Evolutionary conservation across 1,284 basidiomycete species (phyloP), one percentile per base, ranked within the genome.

Genomic region (Trichosporon ovoides): DNA sequence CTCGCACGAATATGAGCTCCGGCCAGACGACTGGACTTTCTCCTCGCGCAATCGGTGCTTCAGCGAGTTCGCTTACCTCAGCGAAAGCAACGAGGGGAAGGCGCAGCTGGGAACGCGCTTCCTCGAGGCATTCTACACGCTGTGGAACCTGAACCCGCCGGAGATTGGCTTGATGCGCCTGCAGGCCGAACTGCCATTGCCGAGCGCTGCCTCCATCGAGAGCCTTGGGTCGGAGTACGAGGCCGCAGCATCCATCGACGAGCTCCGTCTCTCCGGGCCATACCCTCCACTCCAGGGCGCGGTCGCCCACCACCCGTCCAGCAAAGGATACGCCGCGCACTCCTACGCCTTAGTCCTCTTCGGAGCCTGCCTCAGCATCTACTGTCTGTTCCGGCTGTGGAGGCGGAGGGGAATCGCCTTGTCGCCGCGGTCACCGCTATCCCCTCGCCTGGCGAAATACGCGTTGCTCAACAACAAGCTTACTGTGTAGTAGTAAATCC

Each of bases 121-220:
- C 14, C 43, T 48, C 13, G 43, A 31, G 3, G 43, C 43, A 6
- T 48, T 31, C 43, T 48, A 48, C n/a, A 48, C 43, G 24, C 24
- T 48, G 24, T 48, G 43, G 43, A 48, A 48, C 22, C 43, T 48
- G 24, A 31, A 48, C 22, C 43, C 43, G 43, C 43, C 43, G 14
- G 43, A 48, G 24, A 24, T 48, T 16, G 43, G 43, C 1, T 7
- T 48, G 14, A 48, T 48, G 43, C 43, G 14, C 16, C 22, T 48
- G 18, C 9, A 28, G 7, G 22, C 14, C 22, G 24, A 31, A 16
- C 43, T 48, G 22, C 22, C 43, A 7, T 28, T 22, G 4, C 24
- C 43, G 43, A 28, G 43, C 7, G 11, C 5, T 4, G 28, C 28
- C 28, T 9, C 28, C 5, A 9, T 31, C 28, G 28, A 31, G 9